Base-by-base conservation (phyloP, 2,329 filamentous ascomycete genomes). In the Ophiostoma himal-ulmi region DNA sequence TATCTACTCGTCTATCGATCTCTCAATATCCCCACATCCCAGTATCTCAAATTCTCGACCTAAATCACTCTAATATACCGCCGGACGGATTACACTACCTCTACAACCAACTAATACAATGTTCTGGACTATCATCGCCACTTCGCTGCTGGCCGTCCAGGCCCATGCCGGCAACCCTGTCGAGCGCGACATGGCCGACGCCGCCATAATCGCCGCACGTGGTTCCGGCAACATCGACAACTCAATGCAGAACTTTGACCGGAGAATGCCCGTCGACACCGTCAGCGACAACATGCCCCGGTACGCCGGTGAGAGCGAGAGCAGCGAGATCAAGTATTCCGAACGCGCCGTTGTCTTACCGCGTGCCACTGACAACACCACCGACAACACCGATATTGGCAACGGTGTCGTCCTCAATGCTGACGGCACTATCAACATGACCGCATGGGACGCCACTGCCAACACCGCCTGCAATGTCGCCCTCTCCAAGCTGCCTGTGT, bases 391-490 rank as follows among this genome's bases (percentile, higher is more conserved):
- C 2, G 36, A 26, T 7, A 22, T 57, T 36, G 68, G 64, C 41
- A 72, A 73, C 7, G 77, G 77, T 48, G 77, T 81, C 36, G 73
- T 77, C 26, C 74, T 82, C 68, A 81, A 80, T 70, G 73, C 77
- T 37, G 78, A 84, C 73, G 82, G 81, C 69, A 79, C 78, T n/a
- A 76, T 85, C 74, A 85, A 89, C 79, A 77, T 84, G 76, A 83
- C 83, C 3, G 79, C 82, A 7, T 91, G 88, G 88, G 81, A 89
- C 72, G 74, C 76, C 3, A 77, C 82, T 62, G 90, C 86, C 8
- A 81, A 82, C 41, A 75, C 80, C 13, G 89, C 89, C 30, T 95
- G 92, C 78, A 80, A 80, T 64, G 75, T 80, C 30, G 83, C 85
- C 10, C 82, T 95, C 22, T 77, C 79, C 2, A 77, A 79, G 36